These are phyloP conservation scores for Candida railenensis DNA, from an alignment of 805 yeast genomes.

Conservation along the genomic window DNA sequence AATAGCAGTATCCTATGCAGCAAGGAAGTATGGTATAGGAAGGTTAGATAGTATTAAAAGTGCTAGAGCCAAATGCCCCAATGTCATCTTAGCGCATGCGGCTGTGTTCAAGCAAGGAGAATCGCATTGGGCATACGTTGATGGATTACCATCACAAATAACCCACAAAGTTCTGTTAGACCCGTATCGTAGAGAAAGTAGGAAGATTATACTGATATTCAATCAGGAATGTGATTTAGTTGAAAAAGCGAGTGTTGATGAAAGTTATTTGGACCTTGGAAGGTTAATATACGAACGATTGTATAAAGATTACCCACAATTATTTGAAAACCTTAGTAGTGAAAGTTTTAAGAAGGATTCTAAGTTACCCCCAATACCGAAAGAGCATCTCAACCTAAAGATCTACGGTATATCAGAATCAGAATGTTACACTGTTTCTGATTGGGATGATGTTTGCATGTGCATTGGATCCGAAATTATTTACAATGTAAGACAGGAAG, in stretches of 20 bases:
- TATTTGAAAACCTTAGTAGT: slow-evolving; percentile 17
- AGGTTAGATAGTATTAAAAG: slow-evolving; percentile 71
- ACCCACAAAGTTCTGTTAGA: slow-evolving; percentile 84
- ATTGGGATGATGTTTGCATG: slow-evolving; percentile 81
- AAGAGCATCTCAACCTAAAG: slow-evolving; percentile 27
- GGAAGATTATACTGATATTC: slow-evolving; percentile 72
- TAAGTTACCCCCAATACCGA: slow-evolving; percentile 47
- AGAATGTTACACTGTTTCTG: slow-evolving; percentile 21
- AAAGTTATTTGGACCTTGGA: slow-evolving; percentile 85
- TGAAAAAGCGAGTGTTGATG: slow-evolving; percentile 96
- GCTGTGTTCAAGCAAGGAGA: slow-evolving; percentile 92
- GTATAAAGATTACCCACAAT: slow-evolving; percentile 46
- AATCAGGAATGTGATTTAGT: slow-evolving; percentile 61
- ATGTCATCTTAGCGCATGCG: slow-evolving; percentile 79
- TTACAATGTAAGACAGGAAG: slow-evolving; percentile 49
- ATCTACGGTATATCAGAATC: not conserved
- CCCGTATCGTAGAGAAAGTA: slow-evolving; percentile 84
- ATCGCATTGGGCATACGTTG: slow-evolving; percentile 74
- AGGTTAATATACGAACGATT: slow-evolving; percentile 50
- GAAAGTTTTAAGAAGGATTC: slow-evolving; percentile 13
- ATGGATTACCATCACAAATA: slow-evolving; percentile 55
- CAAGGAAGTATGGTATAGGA: slow-evolving; percentile 76
- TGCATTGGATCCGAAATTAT: slow-evolving; percentile 66
- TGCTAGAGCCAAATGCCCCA: slow-evolving; percentile 76
- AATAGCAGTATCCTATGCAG: slow-evolving; percentile 90